These are phyloP conservation scores for Uronychia setigera DNA, from an alignment of 73 alveolate genomes.

Conservation along the genomic window DNA sequence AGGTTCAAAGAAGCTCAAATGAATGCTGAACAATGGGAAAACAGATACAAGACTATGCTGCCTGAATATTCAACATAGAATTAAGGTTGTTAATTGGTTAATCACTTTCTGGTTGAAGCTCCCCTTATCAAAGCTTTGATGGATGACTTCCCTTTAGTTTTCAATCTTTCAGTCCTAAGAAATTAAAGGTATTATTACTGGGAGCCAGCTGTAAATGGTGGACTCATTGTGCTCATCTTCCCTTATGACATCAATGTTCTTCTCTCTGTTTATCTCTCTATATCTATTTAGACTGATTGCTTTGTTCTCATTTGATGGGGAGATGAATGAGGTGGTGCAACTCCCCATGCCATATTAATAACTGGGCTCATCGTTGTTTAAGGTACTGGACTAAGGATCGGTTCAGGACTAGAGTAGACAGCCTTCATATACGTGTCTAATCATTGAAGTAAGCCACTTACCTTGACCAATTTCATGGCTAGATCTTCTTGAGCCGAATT, in stretches of 20 bases:
- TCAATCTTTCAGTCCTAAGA: too few species aligned
- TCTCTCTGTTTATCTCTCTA: not conserved
- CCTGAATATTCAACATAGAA: not conserved
- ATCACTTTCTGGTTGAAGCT: too few species aligned
- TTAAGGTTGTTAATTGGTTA: too few species aligned
- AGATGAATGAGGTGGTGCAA: not conserved
- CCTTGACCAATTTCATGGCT: not conserved
- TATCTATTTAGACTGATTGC: not conserved
- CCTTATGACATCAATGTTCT: too few species aligned
- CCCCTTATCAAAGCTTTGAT: too few species aligned
- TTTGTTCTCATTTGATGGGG: not conserved
- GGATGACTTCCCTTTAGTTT: too few species aligned
- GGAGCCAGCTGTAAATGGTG: too few species aligned
- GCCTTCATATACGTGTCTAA: not conserved
- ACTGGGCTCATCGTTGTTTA: too few species aligned
- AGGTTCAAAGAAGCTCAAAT: not conserved
- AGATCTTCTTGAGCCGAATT: not conserved
- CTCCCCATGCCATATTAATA: not conserved
- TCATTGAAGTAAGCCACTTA: not conserved
- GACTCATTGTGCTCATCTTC: too few species aligned
- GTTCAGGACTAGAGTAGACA: not conserved
- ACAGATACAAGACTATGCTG: not conserved
- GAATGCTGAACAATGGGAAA: not conserved
- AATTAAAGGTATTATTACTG: too few species aligned
- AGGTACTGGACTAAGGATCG: too few species aligned